Conservation (phyloP, 1,284 basidiomycete genomes). For the Cerrena zonata region DNA sequence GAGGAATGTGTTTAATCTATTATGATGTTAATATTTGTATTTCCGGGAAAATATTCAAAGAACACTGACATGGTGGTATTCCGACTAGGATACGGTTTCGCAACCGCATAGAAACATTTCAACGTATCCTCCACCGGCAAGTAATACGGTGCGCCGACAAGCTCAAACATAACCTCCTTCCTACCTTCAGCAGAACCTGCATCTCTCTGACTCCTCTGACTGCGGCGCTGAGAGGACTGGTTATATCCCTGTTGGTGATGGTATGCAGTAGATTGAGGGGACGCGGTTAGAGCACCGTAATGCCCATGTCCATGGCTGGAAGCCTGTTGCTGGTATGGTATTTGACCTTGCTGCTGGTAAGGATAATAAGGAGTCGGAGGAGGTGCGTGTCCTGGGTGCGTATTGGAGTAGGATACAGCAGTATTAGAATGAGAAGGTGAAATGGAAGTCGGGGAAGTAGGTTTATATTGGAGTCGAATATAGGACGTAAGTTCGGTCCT, state of each 20-base stretch:
- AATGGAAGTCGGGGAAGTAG: neutral
- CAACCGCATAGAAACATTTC: conserved; percentile 64
- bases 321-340: neutral
- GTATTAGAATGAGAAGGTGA: conserved; percentile 9
- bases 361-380: too few species aligned
- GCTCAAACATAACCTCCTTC: conserved; percentile 64
- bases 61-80: conserved; percentile 60
- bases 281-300: neutral
- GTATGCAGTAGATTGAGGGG: neutral
- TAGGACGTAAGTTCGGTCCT: conserved; percentile 52
- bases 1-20: conserved; percentile 69
- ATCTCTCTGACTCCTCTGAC: neutral
- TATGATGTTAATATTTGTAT: neutral
- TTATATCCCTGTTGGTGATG: too few species aligned
- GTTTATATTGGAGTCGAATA: conserved; percentile 53
- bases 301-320: neutral
- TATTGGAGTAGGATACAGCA: conserved; percentile 9
- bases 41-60: neutral
- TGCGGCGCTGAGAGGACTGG: too few species aligned
- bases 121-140: conserved; percentile 31
- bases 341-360: neutral
- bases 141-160: conserved; percentile 62
- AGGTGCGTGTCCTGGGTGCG: too few species aligned
- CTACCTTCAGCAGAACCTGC: neutral
- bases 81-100: conserved; percentile 72